These are phyloP conservation scores for Calonectria pteridis DNA, from an alignment of 2,329 filamentous ascomycete species.

Conservation along the genomic window DNA sequence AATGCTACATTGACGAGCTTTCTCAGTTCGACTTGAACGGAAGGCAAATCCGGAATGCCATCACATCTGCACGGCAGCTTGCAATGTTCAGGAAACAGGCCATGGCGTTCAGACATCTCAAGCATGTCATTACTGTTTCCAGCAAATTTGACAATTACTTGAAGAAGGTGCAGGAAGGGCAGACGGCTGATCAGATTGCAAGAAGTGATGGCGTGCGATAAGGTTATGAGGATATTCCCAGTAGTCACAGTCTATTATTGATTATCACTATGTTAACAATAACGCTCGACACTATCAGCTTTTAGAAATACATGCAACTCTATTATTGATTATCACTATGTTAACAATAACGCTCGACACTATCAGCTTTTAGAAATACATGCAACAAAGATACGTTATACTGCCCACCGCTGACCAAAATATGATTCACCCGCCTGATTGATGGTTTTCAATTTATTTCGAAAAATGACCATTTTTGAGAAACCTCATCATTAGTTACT, in stretches of 20 bases:
- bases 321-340: neutral
- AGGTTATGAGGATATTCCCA: too few relatives aligned
- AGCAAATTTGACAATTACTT: slow-evolving; percentile 26
- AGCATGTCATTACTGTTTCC: slow-evolving; percentile 6
- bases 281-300: neutral
- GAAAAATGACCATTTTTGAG: neutral
- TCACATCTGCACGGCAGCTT: slow-evolving; percentile 46
- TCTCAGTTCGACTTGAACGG: slow-evolving; percentile 54
- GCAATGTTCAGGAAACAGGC: slow-evolving; percentile 23
- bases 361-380: neutral
- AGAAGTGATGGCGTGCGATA: neutral
- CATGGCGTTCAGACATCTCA: neutral
- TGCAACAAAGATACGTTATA: neutral
- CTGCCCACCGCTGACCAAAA: neutral
- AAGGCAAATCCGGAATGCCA: slow-evolving; percentile 56
- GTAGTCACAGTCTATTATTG: too few relatives aligned
- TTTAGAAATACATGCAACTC: neutral
- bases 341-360: neutral
- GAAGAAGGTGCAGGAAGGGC: neutral
- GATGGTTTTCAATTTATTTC: neutral
- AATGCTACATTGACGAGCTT: slow-evolving; percentile 41
- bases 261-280: neutral
- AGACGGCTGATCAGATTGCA: neutral
- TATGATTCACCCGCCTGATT: neutral
- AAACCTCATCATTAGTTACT: neutral